Evolutionary conservation across 805 yeast genomes (phyloP).

Genomic region (Candida gorgasii): DNA sequence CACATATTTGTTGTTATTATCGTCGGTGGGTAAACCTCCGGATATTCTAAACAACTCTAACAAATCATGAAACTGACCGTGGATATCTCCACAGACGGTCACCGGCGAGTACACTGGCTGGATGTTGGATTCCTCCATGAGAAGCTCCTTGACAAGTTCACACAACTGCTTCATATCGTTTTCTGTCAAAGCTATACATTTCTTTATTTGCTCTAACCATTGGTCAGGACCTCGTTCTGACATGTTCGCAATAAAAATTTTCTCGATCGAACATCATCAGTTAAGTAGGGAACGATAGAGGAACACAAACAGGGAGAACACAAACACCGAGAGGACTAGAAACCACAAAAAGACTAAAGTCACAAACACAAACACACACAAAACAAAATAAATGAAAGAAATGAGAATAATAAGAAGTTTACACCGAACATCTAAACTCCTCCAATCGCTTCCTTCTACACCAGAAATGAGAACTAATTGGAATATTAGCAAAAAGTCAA

Average conservation of each 20-base stretch:
- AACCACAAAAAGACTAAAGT: background rate
- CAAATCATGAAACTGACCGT: slow-evolving; percentile 96
- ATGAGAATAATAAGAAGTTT: slow-evolving; percentile 4
- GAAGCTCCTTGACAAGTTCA: slow-evolving; percentile 88
- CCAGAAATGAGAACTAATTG: slow-evolving; percentile 37
- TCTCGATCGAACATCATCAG: slow-evolving; percentile 2
- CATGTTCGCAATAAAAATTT: slow-evolving; percentile 12
- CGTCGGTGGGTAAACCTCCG: slow-evolving; percentile 87
- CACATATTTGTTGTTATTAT: slow-evolving; percentile 38
- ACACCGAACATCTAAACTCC: background rate
- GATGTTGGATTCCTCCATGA: slow-evolving; percentile 95
- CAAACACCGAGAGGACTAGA: background rate
- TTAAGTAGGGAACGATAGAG: no score
- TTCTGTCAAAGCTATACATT: slow-evolving; percentile 86
- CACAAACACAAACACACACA: background rate
- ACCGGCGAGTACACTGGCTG: slow-evolving; percentile 94
- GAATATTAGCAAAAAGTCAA: slow-evolving; percentile 18
- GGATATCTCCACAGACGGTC: slow-evolving; percentile 96
- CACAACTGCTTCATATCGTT: slow-evolving; percentile 95
- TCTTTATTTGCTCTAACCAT: slow-evolving; percentile 92
- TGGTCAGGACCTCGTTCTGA: slow-evolving; percentile 62
- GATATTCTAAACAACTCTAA: slow-evolving; percentile 85
- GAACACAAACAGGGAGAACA: no score
- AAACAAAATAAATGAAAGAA: background rate
- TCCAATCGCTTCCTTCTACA: slow-evolving; percentile 24